These are phyloP conservation scores for Ajuga reptans DNA, from an alignment of 305 asterid genomes.

Conservation along the genomic window DNA sequence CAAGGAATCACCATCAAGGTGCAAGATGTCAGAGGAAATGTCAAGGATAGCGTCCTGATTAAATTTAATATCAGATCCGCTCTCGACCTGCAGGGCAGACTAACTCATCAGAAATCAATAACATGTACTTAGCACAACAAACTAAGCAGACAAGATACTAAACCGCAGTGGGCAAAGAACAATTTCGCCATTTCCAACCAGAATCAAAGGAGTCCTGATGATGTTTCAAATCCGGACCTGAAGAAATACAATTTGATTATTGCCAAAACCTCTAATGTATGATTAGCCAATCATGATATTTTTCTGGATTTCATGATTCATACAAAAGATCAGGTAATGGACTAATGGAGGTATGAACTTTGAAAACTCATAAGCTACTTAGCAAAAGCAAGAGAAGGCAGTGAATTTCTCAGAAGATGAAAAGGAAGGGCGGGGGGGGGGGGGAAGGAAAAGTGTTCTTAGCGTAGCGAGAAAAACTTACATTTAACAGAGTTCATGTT, in stretches of 20 bases:
- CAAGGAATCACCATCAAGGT: conserved; percentile 51
- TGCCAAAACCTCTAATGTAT: conserved; percentile 12
- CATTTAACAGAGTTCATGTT: conserved; percentile 34
- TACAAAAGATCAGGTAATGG: conserved; percentile 14
- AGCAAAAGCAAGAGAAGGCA: conserved; percentile 5
- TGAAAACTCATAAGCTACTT: neutral
- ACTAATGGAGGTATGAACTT: conserved; percentile 12
- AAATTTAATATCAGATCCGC: conserved; percentile 22
- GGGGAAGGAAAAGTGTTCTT: neutral
- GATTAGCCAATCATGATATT: neutral
- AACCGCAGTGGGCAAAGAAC: conserved; percentile 36
- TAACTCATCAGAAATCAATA: conserved; percentile 16
- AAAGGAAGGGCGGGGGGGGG: neutral
- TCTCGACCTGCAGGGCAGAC: conserved; percentile 34
- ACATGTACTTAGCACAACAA: conserved; percentile 14
- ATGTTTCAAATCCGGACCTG: conserved; percentile 39
- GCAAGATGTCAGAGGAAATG: conserved; percentile 56
- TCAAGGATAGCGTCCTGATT: conserved; percentile 56
- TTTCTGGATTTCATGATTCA: conserved; percentile 11
- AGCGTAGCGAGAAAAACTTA: conserved; percentile 22
- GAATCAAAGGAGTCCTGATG: conserved; percentile 31
- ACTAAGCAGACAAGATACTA: conserved; percentile 24
- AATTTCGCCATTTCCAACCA: conserved; percentile 50
- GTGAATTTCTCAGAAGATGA: neutral
- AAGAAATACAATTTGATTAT: conserved; percentile 17